Percentiles rank a stretch among this genome's conserved stretches.
Conservation (phyloP, 2,329 filamentous ascomycete species). For the Cladophialophora immunda region DNA sequence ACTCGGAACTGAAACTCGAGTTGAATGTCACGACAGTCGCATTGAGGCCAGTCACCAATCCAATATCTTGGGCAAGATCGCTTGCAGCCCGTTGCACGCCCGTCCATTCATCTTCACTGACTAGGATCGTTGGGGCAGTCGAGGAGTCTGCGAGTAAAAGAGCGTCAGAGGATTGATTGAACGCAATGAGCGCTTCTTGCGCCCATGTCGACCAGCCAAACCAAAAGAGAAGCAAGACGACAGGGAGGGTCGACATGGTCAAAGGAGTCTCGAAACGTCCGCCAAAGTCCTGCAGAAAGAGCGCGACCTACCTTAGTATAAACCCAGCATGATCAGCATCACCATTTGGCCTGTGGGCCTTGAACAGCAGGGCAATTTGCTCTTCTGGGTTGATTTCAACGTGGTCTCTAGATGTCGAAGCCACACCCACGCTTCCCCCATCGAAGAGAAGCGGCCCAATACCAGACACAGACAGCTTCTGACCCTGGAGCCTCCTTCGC, state of each 20-base stretch:
- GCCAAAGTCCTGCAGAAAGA: not conserved
- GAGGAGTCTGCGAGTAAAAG: constrained; percentile 18
- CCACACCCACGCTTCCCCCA: not conserved
- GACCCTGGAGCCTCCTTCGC: not conserved
- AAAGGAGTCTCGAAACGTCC: not conserved
- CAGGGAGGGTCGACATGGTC: constrained; percentile 1
- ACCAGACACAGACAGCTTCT: not conserved
- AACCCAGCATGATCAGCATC: too few relatives aligned
- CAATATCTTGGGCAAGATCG: constrained; percentile 74
- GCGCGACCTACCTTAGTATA: constrained; percentile 6
- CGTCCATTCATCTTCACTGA: constrained; percentile 70
- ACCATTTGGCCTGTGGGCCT: too few relatives aligned
- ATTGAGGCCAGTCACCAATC: constrained; percentile 73
- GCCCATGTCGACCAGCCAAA: constrained; percentile 10
- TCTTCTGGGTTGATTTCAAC: not conserved
- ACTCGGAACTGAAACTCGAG: too few relatives aligned
- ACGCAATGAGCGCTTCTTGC: constrained; percentile 14
- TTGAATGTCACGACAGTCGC: constrained; percentile 63
- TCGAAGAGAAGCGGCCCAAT: constrained; percentile 4
- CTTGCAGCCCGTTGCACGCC: constrained; percentile 73
- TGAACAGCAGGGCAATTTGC: not conserved
- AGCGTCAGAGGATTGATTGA: constrained; percentile 18
- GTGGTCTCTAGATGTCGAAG: not conserved
- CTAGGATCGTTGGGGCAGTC: constrained; percentile 52
- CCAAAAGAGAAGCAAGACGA: constrained; percentile 9